These are phyloP conservation scores for Clonostachys chloroleuca DNA, from an alignment of 2,329 filamentous ascomycete species.

Conservation along the genomic window DNA sequence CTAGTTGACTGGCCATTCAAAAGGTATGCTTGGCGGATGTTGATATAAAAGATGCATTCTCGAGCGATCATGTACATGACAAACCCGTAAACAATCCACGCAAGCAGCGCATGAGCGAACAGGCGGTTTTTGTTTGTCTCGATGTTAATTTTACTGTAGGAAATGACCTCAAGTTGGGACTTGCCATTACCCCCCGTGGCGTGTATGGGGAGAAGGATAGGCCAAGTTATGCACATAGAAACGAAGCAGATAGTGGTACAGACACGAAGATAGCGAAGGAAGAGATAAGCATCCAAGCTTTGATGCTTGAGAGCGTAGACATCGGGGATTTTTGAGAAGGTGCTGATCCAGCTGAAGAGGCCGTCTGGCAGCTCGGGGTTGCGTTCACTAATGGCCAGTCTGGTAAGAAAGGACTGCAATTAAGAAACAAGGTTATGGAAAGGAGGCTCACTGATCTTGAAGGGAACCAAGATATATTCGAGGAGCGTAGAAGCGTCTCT, in stretches of 20 bases:
- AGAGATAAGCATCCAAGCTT: conserved; percentile 83
- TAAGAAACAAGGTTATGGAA: neutral
- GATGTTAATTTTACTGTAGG: conserved; percentile 34
- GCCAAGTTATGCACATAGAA: conserved; percentile 78
- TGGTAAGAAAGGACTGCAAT: neutral
- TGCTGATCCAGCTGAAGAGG: conserved; percentile 55
- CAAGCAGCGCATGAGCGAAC: conserved; percentile 74
- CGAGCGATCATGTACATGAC: conserved; percentile 85
- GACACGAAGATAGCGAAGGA: conserved; percentile 80
- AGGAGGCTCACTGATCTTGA: conserved; percentile 37
- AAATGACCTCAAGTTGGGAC: conserved; percentile 51
- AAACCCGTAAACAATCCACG: conserved; percentile 81
- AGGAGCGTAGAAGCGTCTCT: conserved; percentile 50
- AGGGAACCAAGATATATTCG: conserved; percentile 45
- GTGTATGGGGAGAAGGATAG: conserved; percentile 79
- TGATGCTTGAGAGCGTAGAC: conserved; percentile 80
- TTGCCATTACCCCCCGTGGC: conserved; percentile 68
- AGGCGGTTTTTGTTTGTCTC: conserved; percentile 56
- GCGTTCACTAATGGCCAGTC: conserved; percentile 37
- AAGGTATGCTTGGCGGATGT: conserved; percentile 87
- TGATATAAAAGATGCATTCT: conserved; percentile 90
- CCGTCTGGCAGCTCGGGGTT: conserved; percentile 51
- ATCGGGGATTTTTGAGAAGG: conserved; percentile 62
- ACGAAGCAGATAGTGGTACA: conserved; percentile 73
- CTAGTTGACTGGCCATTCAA: conserved; percentile 77